Evolutionary conservation across 2,329 filamentous ascomycete species (phyloP).

Genomic region (Neonectria magnoliae): DNA sequence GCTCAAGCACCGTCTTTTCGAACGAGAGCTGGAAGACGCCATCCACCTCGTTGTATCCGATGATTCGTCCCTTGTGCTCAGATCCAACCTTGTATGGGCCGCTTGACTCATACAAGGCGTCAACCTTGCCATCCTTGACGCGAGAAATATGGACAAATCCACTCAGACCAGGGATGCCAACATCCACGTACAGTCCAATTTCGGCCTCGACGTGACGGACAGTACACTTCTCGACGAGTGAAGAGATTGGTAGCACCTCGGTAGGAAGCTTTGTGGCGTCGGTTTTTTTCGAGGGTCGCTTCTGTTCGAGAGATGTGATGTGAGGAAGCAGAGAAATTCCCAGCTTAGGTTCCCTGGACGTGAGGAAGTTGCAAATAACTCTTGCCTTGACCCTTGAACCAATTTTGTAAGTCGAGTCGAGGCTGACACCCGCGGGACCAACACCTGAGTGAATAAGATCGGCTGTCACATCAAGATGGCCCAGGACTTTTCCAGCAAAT

Average conservation of each 20-base stretch:
- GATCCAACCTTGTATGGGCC: slow-evolving; percentile 84
- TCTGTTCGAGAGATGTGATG: slow-evolving; percentile 70
- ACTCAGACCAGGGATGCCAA: slow-evolving; percentile 71
- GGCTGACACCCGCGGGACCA: slow-evolving; percentile 73
- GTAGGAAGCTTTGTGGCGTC: slow-evolving; percentile 61
- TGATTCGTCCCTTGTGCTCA: slow-evolving; percentile 80
- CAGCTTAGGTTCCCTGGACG: slow-evolving; percentile 81
- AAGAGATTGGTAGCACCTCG: slow-evolving; percentile 74
- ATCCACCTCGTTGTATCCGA: slow-evolving; percentile 89
- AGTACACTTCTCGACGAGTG: slow-evolving; percentile 79
- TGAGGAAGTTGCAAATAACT: slow-evolving; percentile 87
- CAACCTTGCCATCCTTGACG: slow-evolving; percentile 89
- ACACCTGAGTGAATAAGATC: slow-evolving; percentile 90
- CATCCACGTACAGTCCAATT: slow-evolving; percentile 82
- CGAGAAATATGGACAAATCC: slow-evolving; percentile 96
- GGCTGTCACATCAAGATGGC: slow-evolving; percentile 88
- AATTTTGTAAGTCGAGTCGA: slow-evolving; percentile 82
- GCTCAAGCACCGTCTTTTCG: slow-evolving; percentile 82
- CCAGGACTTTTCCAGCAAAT: slow-evolving; percentile 91
- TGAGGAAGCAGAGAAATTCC: slow-evolving; percentile 92
- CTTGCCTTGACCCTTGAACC: slow-evolving; percentile 87
- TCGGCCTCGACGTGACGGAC: slow-evolving; percentile 82
- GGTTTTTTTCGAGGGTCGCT: slow-evolving; percentile 48
- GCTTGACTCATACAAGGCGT: slow-evolving; percentile 78
- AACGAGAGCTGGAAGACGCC: slow-evolving; percentile 87